Base-by-base conservation (phyloP, 2,329 filamentous ascomycete species). In the Pseudogymnoascus sp. region DNA sequence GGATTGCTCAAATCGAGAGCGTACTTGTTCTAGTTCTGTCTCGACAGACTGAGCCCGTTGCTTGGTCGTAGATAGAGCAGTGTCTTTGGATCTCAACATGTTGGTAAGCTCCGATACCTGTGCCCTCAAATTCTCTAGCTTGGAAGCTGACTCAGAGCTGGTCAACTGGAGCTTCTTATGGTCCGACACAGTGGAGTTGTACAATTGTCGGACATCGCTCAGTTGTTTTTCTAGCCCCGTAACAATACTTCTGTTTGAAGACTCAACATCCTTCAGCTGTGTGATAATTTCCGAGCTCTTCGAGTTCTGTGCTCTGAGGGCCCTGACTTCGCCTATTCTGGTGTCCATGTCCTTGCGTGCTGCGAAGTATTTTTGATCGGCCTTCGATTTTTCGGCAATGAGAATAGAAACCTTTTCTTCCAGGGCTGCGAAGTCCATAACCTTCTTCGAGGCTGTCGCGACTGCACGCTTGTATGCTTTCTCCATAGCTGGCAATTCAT, bases 351-450 rank as follows among this genome's bases (percentile, higher is more conserved):
- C 89, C 74, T 96, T 97, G 81, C 96, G 92, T 7, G 93, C 91
- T 1, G 90, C 91, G 75, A 97, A 97, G 74, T 96, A 99, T 76
- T 97, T 97, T 72, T 97, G 93, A 72, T 99, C 95, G 1, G 93
- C 93, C 76, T 97, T 97, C 67, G 88, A 87, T 78, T 99, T 99
- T 76, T 99, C 92, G 0, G 91, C 90, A 42, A 85, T 85, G 19
- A 96, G 78, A 23, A 89, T 80, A 17, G 85, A 78, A 38, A 93
- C 80, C 66, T 88, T 89, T 63, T 96, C 92, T 76, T 97, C 93
- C 72, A 91, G 79, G 3, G 83, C 80, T 5, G 82, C 79, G 61
- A 90, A 86, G 66, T 96, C 92, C 70, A 88, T 83, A 35, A 96
- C 86, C 76, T 96, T 97, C 78, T 91, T 93, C 61, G 88, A 88